Evolutionary conservation across 2,329 filamentous ascomycete genomes (phyloP).

Genomic region (Microsporum canis): DNA sequence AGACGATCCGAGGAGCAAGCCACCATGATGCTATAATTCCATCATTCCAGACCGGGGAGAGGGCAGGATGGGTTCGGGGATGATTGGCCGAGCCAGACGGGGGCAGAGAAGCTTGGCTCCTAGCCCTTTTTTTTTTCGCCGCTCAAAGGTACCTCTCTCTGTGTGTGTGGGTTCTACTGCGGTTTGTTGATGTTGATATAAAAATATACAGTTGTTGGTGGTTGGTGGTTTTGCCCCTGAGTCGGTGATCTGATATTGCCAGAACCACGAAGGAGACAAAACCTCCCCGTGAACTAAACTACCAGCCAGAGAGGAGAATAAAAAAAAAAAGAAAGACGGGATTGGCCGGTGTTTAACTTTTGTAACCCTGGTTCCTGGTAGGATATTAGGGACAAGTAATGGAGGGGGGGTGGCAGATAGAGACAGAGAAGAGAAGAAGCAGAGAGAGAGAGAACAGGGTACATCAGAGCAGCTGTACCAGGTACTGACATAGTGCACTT

Average conservation of each 20-base stretch:
- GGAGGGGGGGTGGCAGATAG: conserved; percentile 6
- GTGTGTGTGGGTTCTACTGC: background rate
- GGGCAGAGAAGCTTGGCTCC: background rate
- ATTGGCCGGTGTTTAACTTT: background rate
- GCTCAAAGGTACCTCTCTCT: background rate
- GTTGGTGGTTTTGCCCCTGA: background rate
- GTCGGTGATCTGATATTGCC: too few relatives aligned
- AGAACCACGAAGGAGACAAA: too few relatives aligned
- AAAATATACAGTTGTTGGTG: background rate
- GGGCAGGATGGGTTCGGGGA: background rate
- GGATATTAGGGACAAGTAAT: conserved; percentile 9
- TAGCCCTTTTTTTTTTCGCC: background rate
- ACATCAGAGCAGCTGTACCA: background rate
- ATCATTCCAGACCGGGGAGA: background rate
- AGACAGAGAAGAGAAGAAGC: conserved; percentile 12
- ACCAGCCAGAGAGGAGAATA: background rate
- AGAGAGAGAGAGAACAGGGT: conserved; percentile 14
- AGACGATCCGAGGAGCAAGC: background rate
- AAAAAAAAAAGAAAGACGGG: background rate
- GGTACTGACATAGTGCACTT: background rate
- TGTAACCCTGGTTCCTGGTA: background rate
- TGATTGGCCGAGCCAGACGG: background rate
- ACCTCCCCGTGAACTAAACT: background rate
- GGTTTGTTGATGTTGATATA: background rate
- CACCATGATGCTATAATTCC: background rate